Base-by-base conservation (phyloP, 2,329 filamentous ascomycete species). In the Paracamarosporium sp. region DNA sequence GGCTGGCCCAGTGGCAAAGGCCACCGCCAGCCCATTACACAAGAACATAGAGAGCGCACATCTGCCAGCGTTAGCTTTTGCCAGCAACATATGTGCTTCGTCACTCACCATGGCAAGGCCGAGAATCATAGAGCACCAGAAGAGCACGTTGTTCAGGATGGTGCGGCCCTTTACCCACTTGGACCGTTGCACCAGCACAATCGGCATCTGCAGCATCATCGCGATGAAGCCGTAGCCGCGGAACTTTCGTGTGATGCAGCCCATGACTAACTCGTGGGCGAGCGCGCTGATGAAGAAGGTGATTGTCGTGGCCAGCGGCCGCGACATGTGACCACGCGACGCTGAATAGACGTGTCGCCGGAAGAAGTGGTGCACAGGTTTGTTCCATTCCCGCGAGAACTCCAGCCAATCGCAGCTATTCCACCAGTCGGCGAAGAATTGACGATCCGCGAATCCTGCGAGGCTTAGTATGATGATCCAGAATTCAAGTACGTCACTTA, bases 201-300 rank as follows among this genome's bases (percentile, higher is more conserved):
- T 95, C 0, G 95, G 95, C 66, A 98, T 85, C 82, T 99, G 95
- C 61, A 96, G 80, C 95, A 99, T 98, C 88, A 97, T 95, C 61
- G 92, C 90, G 20, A 96, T 72, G 73, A 97, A 96, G 9, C 94
- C 95, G 72, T 98, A 99, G 12, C 95, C 95, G 35, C 95, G 83
- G 44, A 98, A 83, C 81, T 99, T 98, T 82, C 97, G 94, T 25
- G 93, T 97, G 74, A 99, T 98, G 76, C 94, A 98, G 7, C 91
- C 93, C 91, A 99, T 96, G 69, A 99, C 91, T 56, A 99, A 85
- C 78, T 99, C 95, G 74, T 98, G 95, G 15, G 92, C 93, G 22
- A 96, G 73, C 33, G 95, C 92, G 57, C 89, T 93, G 69, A 98
- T 90, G 56, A 98, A 79, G 72, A 99, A 98, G 0, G 95, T 98